A percentile compares a stretch with the other conserved stretches of the same genome.
phyloP scores from a whole-genome alignment of 495 filamentous ascomycete genomes.

The Cladorrhinum samala region DNA sequence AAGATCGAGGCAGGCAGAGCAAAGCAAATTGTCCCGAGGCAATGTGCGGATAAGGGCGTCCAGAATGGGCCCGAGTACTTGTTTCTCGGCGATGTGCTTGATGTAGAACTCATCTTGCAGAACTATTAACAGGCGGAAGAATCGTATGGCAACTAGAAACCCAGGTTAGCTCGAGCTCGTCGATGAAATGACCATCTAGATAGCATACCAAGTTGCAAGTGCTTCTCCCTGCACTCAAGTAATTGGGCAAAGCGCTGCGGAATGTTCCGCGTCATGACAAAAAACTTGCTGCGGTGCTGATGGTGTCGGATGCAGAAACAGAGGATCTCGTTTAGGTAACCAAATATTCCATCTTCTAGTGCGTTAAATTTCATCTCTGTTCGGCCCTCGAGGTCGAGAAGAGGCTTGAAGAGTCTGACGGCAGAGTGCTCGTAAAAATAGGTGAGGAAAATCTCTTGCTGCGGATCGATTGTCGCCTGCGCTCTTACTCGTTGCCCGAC shows the following conservation, averaged over 20 bases:
- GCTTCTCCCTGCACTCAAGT: slow-evolving; percentile 80
- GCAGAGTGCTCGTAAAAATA: slow-evolving; percentile 89
- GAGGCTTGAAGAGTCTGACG: slow-evolving; percentile 75
- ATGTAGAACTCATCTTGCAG: slow-evolving; percentile 91
- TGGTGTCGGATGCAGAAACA: slow-evolving; percentile 93
- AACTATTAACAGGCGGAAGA: slow-evolving; percentile 82
- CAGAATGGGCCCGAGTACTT: slow-evolving; percentile 80
- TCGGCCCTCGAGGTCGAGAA: slow-evolving; percentile 72
- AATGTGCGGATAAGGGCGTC: slow-evolving; percentile 85
- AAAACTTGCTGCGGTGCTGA: slow-evolving; percentile 76
- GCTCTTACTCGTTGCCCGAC: slow-evolving; percentile 47
- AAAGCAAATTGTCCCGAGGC: slow-evolving; percentile 91
- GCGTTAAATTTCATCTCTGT: slow-evolving; percentile 50
- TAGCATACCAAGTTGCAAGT: slow-evolving; percentile 78
- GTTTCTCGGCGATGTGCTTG: slow-evolving; percentile 75
- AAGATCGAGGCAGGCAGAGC: slow-evolving; percentile 92
- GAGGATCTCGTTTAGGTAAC: slow-evolving; percentile 88
- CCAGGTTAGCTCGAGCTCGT: too few relatives aligned
- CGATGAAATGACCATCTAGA: too few relatives aligned
- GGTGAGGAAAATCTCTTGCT: slow-evolving; percentile 77
- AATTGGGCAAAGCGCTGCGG: slow-evolving; percentile 77
- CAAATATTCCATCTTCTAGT: slow-evolving; percentile 80
- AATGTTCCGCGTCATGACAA: slow-evolving; percentile 75
- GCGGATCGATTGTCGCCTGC: slow-evolving; percentile 50
- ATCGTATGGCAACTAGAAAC: slow-evolving; percentile 86